Base-by-base conservation (phyloP, 768 basidiomycete genomes). In the Boletus patriciae region DNA sequence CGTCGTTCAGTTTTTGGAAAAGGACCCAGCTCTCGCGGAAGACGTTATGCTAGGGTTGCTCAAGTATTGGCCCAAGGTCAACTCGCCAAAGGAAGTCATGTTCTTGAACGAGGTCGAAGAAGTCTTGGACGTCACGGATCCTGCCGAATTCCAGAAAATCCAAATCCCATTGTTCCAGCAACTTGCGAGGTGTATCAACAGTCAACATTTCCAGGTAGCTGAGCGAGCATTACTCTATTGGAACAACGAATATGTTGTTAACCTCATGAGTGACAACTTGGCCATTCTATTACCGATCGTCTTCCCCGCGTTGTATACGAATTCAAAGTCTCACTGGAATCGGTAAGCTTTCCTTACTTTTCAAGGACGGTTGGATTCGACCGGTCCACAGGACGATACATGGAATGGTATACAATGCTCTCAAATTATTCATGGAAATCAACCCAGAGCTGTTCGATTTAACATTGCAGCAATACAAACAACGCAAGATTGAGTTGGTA, bases 201-300 rank as follows among this genome's bases (percentile, higher is more conserved):
- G 92, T 68, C 97, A 98, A 72, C 97, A 99, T 75, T 99, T 99
- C 84, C 97, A 99, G 76, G 96, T 99, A 31, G 96, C 97, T 7
- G 97, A 99, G 73, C 85, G 97, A 42, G 96, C 96, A 4, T 74
- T 99, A 57, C 82, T 97, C 64, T 98, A 97, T 73, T 99, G 97
- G 97, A 98, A 98, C 77, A 98, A 98, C 76, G 97, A 98, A 76
- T 99, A 98, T 75, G 95, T 98, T 62, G 92, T 99, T 66, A 99
- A 97, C 73, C 83, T 99, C 50, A 98, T 99, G 93, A 92, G 93
- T 72, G 94, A 98, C 67, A 98, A 98, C 70, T 81, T 98, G 61
- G 73, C 84, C 23, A 74, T 87, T 59, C 85, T 99, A 57, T 80
- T 99, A 31, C 97, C 97, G 8, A 92, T 99, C 67, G 94, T 99